These are phyloP conservation scores for Nothophaeocryptopus gaeumannii DNA, from an alignment of 2,329 filamentous ascomycete species.

Conservation along the genomic window DNA sequence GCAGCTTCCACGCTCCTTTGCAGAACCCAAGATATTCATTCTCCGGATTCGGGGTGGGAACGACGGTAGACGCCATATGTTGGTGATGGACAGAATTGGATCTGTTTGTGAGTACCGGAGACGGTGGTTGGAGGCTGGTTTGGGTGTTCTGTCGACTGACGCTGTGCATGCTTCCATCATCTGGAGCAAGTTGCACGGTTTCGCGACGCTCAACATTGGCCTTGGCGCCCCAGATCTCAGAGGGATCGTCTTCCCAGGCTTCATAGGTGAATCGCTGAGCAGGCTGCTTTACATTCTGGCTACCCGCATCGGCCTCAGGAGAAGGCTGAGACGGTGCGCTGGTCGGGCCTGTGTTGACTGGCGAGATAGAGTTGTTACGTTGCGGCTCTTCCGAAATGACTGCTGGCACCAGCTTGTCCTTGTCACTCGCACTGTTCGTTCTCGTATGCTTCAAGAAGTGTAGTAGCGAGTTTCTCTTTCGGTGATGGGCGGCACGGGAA, in stretches of 20 bases:
- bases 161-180: not conserved
- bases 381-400: constrained; percentile 14
- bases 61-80: constrained; percentile 15
- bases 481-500: constrained; percentile 9
- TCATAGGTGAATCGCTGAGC: constrained; percentile 22
- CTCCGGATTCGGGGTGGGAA: constrained; percentile 30
- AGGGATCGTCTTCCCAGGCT: constrained; percentile 30
- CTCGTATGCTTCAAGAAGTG: constrained; percentile 29
- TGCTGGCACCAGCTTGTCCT: constrained; percentile 6
- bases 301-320: constrained; percentile 7
- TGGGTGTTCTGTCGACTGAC: constrained; percentile 3
- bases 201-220: constrained; percentile 18
- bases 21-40: constrained; percentile 43
- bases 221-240: constrained; percentile 28
- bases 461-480: constrained; percentile 29
- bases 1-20: constrained; percentile 45
- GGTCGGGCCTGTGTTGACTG: not conserved
- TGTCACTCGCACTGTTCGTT: constrained; percentile 21
- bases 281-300: not conserved
- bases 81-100: constrained; percentile 14
- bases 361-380: constrained; percentile 4
- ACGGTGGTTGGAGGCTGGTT: constrained; percentile 12
- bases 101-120: constrained; percentile 18
- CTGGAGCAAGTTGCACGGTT: constrained; percentile 19
- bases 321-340: constrained; percentile 14